Evolutionary conservation across 805 yeast genomes (phyloP).

Genomic region (Teunomyces panamensis): DNA sequence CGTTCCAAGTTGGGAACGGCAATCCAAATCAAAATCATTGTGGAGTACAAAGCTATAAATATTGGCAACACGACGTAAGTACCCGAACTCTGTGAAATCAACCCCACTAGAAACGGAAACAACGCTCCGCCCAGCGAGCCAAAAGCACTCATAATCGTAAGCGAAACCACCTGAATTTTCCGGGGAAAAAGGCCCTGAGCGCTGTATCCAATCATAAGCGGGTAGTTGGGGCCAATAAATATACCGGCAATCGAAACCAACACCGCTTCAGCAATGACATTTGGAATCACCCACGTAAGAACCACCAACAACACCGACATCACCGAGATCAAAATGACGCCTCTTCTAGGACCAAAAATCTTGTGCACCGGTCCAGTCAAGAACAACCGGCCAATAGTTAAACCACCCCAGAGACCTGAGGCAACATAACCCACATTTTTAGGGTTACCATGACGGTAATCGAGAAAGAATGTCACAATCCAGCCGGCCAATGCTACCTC

Average conservation of each 20-base stretch:
- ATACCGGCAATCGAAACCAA: constrained; percentile 52
- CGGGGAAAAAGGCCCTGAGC: constrained; percentile 45
- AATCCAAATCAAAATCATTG: constrained; percentile 39
- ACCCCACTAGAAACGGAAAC: constrained; percentile 52
- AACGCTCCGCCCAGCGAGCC: constrained; percentile 60
- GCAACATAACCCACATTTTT: constrained; percentile 58
- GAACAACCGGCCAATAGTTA: constrained; percentile 59
- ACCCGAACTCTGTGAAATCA: constrained; percentile 44
- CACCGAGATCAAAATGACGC: constrained; percentile 33
- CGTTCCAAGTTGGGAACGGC: constrained; percentile 35
- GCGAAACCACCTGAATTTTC: constrained; percentile 48
- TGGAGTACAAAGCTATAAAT: constrained; percentile 34
- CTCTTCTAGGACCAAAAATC: constrained; percentile 44
- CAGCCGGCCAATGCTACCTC: constrained; percentile 72
- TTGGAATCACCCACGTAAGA: constrained; percentile 49
- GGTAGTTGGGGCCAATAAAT: constrained; percentile 65
- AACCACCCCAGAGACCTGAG: constrained; percentile 71
- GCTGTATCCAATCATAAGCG: constrained; percentile 45
- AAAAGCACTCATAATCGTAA: constrained; percentile 53
- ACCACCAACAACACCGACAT: constrained; percentile 37
- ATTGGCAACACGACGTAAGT: constrained; percentile 51
- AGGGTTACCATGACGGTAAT: constrained; percentile 48
- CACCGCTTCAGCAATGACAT: constrained; percentile 44
- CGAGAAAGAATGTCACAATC: constrained; percentile 61
- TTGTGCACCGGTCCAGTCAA: constrained; percentile 42